Conservation (phyloP, 306 rosid species). For the Trifolium fragiferum region DNA sequence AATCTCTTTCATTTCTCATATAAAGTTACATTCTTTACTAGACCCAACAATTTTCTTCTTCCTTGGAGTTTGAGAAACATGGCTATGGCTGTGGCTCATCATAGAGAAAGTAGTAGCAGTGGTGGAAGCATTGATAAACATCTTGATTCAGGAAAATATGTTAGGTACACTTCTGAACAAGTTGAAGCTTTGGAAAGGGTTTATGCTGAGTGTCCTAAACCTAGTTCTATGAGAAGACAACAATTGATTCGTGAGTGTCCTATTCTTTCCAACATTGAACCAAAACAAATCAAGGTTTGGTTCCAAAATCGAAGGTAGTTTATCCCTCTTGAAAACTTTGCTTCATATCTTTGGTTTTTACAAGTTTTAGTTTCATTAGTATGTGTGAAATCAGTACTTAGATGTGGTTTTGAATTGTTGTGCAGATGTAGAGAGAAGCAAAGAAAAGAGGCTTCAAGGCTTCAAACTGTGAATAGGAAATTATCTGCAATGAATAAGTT, state of each 20-base stretch:
- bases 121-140: constrained; percentile 82
- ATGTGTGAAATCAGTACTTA: neutral
- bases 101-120: constrained; percentile 84
- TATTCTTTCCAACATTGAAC: constrained; percentile 88
- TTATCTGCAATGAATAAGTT: constrained; percentile 92
- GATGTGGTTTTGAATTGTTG: neutral
- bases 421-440: constrained; percentile 98
- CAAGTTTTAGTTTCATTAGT: neutral
- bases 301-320: constrained; percentile 91
- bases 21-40: constrained; percentile 47
- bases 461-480: constrained; percentile 91
- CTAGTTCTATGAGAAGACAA: constrained; percentile 90
- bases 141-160: constrained; percentile 89
- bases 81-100: constrained; percentile 93
- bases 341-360: neutral
- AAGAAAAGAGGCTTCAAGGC: constrained; percentile 89
- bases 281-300: constrained; percentile 99
- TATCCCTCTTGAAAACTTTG: neutral
- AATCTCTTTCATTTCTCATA: constrained; percentile 12
- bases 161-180: constrained; percentile 90
- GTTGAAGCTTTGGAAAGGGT: constrained; percentile 95
- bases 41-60: constrained; percentile 29
- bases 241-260: constrained; percentile 94
- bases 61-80: constrained; percentile 42
- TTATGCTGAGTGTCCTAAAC: constrained; percentile 93